Base-by-base conservation (phyloP, 176 grass and related monocot genomes). In the Aegilops bicornis region DNA sequence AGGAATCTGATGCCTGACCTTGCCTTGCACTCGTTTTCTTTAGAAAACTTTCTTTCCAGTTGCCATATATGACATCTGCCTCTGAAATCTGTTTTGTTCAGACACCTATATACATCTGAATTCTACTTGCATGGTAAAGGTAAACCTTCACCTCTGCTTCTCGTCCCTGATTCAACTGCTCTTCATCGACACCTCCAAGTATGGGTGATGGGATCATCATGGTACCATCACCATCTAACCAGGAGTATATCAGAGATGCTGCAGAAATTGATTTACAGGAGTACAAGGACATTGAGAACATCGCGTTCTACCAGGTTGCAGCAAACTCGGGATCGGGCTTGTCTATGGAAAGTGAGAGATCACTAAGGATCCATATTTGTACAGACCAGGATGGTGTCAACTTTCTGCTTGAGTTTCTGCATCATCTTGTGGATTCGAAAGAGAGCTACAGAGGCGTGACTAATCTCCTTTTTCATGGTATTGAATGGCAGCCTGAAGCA, bases 381-480 rank as follows among this genome's bases (percentile, higher is more conserved):
- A 87, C 25, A 62, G 78, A 87, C 23, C 36, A 59, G 17, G 69
- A 72, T 37, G 82, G 83, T 81, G 68, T 20, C 50, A 86, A 86
- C 56, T 88, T 92, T 72, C 79, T 98, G 39, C 27, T 79, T 72
- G 77, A 50, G 68, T 67, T 98, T 78, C 78, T 98, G 50, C 80
- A 56, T 82, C 88, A 89, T 56, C 88, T 98, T 79, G 79, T 82
- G 73, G 78, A 77, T 31, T 69, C 62, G 22, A 87, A 83, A 74
- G 79, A 88, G 69, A 58, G 62, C 12, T 89, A 91, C 68, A 91
- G 82, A 47, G 87, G 86, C 63, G 85, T 95, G 59, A 45, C 71
- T 20, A 88, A 87, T 84, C 81, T 98, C 77, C 80, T 88, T 71
- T 98, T 98, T 87, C 84, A 96, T 83, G 88, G 90, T 75, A 87